Evolutionary conservation across 768 basidiomycete genomes (phyloP).

Genomic region (Gloeopeniophorella convolvens): DNA sequence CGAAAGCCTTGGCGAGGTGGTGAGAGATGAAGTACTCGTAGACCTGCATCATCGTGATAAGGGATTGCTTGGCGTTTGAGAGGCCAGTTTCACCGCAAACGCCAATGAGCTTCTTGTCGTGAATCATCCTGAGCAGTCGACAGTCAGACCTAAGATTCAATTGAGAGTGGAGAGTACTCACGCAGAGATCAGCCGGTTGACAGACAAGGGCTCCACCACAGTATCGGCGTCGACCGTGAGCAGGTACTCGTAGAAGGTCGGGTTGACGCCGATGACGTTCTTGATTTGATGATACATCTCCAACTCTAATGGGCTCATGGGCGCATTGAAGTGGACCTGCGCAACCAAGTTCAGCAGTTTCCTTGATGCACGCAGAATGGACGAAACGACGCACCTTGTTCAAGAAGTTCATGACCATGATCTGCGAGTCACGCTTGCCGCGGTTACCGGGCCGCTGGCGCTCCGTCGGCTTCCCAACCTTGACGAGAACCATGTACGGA

Average conservation of each 20-base stretch:
- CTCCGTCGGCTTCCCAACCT: conserved; percentile 94
- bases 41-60: conserved; percentile 98
- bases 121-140: conserved; percentile 68
- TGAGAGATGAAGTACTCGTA: conserved; percentile 99
- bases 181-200: conserved; percentile 91
- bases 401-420: conserved; percentile 94
- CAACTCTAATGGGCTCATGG: conserved; percentile 94
- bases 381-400: conserved; percentile 62
- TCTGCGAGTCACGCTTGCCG: conserved; percentile 97
- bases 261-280: conserved; percentile 99
- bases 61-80: conserved; percentile 88
- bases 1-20: conserved; percentile 98
- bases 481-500: conserved; percentile 87
- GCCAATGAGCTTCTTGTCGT: conserved; percentile 90
- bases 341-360: background rate
- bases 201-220: conserved; percentile 77
- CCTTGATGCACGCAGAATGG: background rate
- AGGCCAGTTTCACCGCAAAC: conserved; percentile 94
- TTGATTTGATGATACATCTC: conserved; percentile 99
- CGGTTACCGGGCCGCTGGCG: conserved; percentile 91
- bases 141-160: too few species aligned
- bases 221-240: conserved; percentile 96
- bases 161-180: too few species aligned
- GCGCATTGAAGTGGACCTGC: conserved; percentile 91
- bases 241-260: conserved; percentile 94